Base-by-base conservation (phyloP, 2,329 filamentous ascomycete genomes). In the Bimuria novae-zelandiae region DNA sequence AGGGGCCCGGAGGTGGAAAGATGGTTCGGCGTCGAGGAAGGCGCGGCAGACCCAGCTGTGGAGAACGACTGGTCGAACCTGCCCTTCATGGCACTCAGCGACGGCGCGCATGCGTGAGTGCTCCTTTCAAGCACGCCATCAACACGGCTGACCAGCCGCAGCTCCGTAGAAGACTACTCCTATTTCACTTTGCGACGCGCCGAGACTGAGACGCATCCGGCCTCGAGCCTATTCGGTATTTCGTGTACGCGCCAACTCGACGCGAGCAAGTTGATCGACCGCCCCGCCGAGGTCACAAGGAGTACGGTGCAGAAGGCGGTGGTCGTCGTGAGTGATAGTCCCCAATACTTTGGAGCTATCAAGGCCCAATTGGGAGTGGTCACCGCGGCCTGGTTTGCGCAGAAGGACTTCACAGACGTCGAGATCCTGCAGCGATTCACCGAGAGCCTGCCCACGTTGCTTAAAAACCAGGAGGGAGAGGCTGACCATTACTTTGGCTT, bases 301-400 rank as follows among this genome's bases (percentile, higher is more conserved):
- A 96, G 91, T 55, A 97, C 94, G 1, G 94, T 99, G 36, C 94
- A 99, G 73, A 99, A 99, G 79, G 94, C 93, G 12, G 92, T 99
- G 3, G 93, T 99, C 40, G 92, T 96, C 50, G 91, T 99, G 63
- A 92, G 90, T 49, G 90, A 97, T 74, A 91, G 86, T 58, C 94
- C 94, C 7, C 89, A 94, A 69, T 86, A 86, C 67, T 96, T 99
- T 74, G 92, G 92, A 51, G 89, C 94, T 77, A 79, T 99, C 71
- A 87, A 93, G 65, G 90, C 97, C 75, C 88, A 94, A 61, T 78
- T 99, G 59, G 89, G 89, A 43, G 87, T 96, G 27, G 92, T 99
- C 14, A 97, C 93, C 3, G 89, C 87, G 64, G 93, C 93, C 21
- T 99, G 94, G 94, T 99, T 99, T 76, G 90, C 89, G 56, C 94